These are phyloP conservation scores for Knufia petricola DNA, from an alignment of 2,329 filamentous ascomycete genomes.

Conservation along the genomic window DNA sequence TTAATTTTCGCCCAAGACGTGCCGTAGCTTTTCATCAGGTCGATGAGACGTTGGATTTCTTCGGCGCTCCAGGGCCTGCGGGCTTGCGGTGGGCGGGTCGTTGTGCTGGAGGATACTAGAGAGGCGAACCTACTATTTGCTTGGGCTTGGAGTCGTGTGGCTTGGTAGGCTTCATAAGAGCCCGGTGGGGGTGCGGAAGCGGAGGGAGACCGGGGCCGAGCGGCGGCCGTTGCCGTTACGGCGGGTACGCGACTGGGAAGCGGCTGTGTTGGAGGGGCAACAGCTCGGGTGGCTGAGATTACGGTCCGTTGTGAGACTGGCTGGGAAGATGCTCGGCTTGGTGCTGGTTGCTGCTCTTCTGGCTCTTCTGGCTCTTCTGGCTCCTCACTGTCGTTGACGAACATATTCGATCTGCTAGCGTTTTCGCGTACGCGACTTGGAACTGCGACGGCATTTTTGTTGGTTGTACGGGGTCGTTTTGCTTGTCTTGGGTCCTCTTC, in stretches of 20 bases:
- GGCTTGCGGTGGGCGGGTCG: constrained; percentile 15
- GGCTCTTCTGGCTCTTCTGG: neutral
- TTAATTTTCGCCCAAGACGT: constrained; percentile 40
- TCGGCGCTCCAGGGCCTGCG: constrained; percentile 28
- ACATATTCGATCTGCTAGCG: neutral
- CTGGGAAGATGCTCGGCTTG: neutral
- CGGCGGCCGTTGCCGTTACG: neutral
- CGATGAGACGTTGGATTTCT: constrained; percentile 38
- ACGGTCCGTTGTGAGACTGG: neutral
- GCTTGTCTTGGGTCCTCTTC: constrained; percentile 11
- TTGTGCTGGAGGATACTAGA: neutral
- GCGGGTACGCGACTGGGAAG: neutral
- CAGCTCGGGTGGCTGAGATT: neutral
- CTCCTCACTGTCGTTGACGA: neutral
- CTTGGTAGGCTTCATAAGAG: constrained; percentile 2
- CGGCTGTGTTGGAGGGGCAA: neutral
- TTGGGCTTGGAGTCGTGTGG: neutral
- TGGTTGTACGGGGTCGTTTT: neutral
- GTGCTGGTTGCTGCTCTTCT: neutral
- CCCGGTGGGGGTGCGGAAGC: neutral
- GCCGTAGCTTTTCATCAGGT: constrained; percentile 40
- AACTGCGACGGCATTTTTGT: neutral
- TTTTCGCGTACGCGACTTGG: neutral
- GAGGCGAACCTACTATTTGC: neutral
- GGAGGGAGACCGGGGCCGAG: neutral